Conservation (phyloP, 2,329 filamentous ascomycete genomes). For the Colletotrichum gloeosporioides region DNA sequence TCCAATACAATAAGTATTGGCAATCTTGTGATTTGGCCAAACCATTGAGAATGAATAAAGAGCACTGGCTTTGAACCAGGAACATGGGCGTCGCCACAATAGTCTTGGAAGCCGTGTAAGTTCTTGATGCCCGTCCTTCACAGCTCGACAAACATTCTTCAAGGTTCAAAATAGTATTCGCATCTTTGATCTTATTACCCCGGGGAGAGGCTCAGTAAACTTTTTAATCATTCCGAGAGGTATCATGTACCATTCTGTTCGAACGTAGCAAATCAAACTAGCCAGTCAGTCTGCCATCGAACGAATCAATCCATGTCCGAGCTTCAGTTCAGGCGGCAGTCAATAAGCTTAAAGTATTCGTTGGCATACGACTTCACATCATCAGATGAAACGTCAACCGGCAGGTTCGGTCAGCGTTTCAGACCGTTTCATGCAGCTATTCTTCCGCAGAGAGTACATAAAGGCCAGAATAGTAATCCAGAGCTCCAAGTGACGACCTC, state of each 20-base stretch:
- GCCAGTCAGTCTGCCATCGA: background rate
- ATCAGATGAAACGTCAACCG: constrained; percentile 10
- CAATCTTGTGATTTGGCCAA: accelerated
- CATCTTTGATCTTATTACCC: background rate
- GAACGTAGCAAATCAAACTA: background rate
- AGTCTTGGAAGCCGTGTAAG: background rate
- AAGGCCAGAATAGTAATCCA: background rate
- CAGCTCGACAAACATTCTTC: background rate
- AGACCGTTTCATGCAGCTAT: constrained; percentile 1
- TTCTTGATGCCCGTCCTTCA: background rate
- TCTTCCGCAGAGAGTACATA: background rate
- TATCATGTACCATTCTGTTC: background rate
- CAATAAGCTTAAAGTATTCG: background rate
- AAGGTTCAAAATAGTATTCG: background rate
- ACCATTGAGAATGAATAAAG: background rate
- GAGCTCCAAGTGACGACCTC: accelerated
- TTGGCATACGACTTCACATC: background rate
- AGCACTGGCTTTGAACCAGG: accelerated
- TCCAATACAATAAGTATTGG: background rate
- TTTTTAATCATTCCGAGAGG: background rate
- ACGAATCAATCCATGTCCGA: background rate
- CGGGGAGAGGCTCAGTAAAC: accelerated
- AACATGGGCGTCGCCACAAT: background rate
- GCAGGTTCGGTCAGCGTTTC: background rate
- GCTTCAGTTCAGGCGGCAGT: background rate